Evolutionary conservation across 2,329 filamentous ascomycete genomes (phyloP), one percentile per base, ranked within the genome.

Genomic region (Elsinoe fawcettii): DNA sequence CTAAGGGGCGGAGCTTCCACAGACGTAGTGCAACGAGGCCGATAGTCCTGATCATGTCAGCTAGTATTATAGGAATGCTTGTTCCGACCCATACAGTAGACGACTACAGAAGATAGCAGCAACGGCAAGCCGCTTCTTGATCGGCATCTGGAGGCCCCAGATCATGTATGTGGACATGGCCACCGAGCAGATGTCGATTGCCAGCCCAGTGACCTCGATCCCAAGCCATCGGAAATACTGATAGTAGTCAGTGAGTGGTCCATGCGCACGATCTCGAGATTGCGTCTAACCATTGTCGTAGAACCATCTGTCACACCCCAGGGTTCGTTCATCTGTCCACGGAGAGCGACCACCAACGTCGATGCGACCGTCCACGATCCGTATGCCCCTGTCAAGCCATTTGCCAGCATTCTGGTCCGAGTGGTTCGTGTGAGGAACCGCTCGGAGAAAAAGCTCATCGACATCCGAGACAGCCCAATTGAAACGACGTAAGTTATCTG

Each of bases 71-170:
- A 18, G 23, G 9, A 5, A 11, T 47, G 16, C 20, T 12, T 27
- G n/a, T 7, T n/a, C 12, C 3, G 2, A 30, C 43, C 12, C 51
- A 12, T 49, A 59, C 57, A 49, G 8, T 8, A 59, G 44, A 14
- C 57, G 57, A 46, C 51, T 55, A 5, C 25, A 39, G 25, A 56
- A 51, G 23, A 59, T 56, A 11, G 49, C 34, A 27, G 41, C 41
- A 14, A 59, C 51, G 25, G 51, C 30, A 6, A 59, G 51, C 11
- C 51, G 23, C 34, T 56, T 59, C 37, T 18, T 30, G 43, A 59
- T 11, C 5, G 57, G 27, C 57, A 59, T 59, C n/a, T 56, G 51
- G 5, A 59, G 22, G 32, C 49, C 39, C 51, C 57, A 59, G 4
- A 59, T 43, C 25, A 58, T 23, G 51, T 47, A 55, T 14, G 36